A percentile compares a stretch with the other conserved stretches of the same genome.
Conservation (phyloP, 2,329 filamentous ascomycete species). For the Plectosphaerella cucumerina region DNA sequence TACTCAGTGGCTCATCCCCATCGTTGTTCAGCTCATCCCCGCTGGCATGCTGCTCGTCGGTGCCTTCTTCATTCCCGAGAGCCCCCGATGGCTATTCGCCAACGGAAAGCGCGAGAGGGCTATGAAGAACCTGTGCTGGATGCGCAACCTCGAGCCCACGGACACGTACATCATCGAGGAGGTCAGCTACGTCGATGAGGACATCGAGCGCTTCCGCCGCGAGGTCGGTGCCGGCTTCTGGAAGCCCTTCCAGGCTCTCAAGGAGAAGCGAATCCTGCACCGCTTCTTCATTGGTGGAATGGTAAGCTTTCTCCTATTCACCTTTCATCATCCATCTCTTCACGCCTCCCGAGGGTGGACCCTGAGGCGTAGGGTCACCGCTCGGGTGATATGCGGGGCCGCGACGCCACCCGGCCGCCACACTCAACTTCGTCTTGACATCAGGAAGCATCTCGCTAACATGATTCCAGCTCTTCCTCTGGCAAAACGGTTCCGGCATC, state of each 20-base stretch:
- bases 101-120: slow-evolving; percentile 57
- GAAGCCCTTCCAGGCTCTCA: slow-evolving; percentile 62
- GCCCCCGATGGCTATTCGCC: slow-evolving; percentile 65
- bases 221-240: slow-evolving; percentile 69
- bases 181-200: slow-evolving; percentile 64
- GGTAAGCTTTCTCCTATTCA: too few relatives aligned
- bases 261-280: slow-evolving; percentile 57
- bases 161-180: slow-evolving; percentile 71
- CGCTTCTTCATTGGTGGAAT: slow-evolving; percentile 70
- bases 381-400: too few relatives aligned
- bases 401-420: too few relatives aligned
- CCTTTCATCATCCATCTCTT: background rate
- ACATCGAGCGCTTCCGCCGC: slow-evolving; percentile 59
- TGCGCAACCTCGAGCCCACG: slow-evolving; percentile 51
- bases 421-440: too few relatives aligned
- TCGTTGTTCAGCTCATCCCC: slow-evolving; percentile 64
- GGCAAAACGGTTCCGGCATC: slow-evolving; percentile 70
- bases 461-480: slow-evolving; percentile 58
- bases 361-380: too few relatives aligned
- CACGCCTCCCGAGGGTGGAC: too few relatives aligned
- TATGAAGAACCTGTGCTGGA: slow-evolving; percentile 57
- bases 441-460: too few relatives aligned
- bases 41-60: slow-evolving; percentile 58
- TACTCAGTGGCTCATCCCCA: slow-evolving; percentile 61
- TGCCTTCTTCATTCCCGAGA: slow-evolving; percentile 58